A percentile compares a stretch with the other conserved stretches of the same genome.
Evolutionary conservation across 345 rosid species (phyloP).

Genomic region (Cochlearia excelsa): DNA sequence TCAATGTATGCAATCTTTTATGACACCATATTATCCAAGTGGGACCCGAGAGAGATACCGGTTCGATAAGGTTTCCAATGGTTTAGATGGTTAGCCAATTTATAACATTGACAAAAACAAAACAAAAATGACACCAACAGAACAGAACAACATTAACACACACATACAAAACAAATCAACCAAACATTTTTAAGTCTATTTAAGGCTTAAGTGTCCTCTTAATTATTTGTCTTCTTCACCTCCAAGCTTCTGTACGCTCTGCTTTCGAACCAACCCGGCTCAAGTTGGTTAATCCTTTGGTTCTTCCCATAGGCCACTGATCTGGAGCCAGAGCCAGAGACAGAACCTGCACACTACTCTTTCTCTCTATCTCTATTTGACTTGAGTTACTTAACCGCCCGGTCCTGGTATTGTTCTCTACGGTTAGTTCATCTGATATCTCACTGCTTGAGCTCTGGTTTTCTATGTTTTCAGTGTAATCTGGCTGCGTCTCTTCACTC

Average conservation of each 20-base stretch:
- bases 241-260: conserved; percentile 67
- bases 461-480: conserved; percentile 36
- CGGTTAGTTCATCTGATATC: conserved; percentile 29
- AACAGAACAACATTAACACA: too few species aligned
- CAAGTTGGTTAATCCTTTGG: conserved; percentile 49
- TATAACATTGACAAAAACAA: too few species aligned
- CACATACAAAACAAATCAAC: too few species aligned
- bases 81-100: too few species aligned
- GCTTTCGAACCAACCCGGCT: conserved; percentile 59
- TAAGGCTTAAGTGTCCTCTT: too few species aligned
- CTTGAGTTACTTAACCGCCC: conserved; percentile 43
- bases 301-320: conserved; percentile 36
- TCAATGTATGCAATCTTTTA: too few species aligned
- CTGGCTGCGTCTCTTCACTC: conserved; percentile 45
- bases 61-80: too few species aligned
- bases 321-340: conserved; percentile 33
- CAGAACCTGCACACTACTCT: conserved; percentile 34
- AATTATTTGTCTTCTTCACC: conserved; percentile 33
- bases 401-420: conserved; percentile 19
- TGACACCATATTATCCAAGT: too few species aligned
- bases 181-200: too few species aligned
- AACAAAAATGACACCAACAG: too few species aligned
- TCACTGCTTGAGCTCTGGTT: conserved; percentile 31
- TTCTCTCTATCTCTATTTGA: conserved; percentile 33
- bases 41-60: too few species aligned